Percentiles rank a stretch among this genome's conserved stretches.
Conservation (phyloP, 148 eudicot species). For the Selenicereus undatus region DNA sequence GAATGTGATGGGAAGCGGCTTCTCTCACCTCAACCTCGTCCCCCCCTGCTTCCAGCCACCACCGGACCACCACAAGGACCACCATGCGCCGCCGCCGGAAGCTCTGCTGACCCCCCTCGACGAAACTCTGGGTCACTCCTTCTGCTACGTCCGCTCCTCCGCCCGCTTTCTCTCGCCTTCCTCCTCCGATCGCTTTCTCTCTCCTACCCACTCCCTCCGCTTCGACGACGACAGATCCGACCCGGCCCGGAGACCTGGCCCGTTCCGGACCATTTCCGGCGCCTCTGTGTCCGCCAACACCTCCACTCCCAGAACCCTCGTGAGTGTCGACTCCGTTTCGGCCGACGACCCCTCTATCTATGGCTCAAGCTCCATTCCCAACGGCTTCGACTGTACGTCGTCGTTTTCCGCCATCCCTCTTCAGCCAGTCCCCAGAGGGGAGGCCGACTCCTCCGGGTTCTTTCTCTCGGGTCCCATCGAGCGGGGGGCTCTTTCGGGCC, state of each 20-base stretch:
- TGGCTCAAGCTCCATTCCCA: slow-evolving; percentile 41
- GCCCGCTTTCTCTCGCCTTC: slow-evolving; percentile 79
- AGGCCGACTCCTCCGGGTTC: slow-evolving; percentile 38
- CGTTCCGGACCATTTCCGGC: slow-evolving; percentile 76
- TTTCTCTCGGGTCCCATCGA: slow-evolving; percentile 96
- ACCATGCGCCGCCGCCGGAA: slow-evolving; percentile 32
- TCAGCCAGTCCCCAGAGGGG: slow-evolving; percentile 68
- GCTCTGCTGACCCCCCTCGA: slow-evolving; percentile 41
- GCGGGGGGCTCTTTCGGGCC: slow-evolving; percentile 94
- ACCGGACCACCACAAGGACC: slow-evolving; percentile 29
- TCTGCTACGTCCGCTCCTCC: slow-evolving; percentile 89
- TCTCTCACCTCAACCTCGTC: slow-evolving; percentile 73
- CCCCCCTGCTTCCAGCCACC: slow-evolving; percentile 51
- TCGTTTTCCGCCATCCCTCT: slow-evolving; percentile 73
- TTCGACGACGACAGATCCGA: slow-evolving; percentile 52
- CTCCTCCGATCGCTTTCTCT: slow-evolving; percentile 76
- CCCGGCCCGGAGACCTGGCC: slow-evolving; percentile 8
- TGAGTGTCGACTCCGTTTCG: slow-evolving; percentile 37
- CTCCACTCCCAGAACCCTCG: slow-evolving; percentile 65
- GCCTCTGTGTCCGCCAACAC: slow-evolving; percentile 91
- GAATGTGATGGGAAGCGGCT: slow-evolving; percentile 80
- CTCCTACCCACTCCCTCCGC: slow-evolving; percentile 66
- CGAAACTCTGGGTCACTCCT: slow-evolving; percentile 97
- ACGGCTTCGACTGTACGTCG: slow-evolving; percentile 87
- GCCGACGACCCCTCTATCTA: slow-evolving; percentile 31